Evolutionary conservation across 192 early-diverging fungal species (phyloP), one percentile per base, ranked within the genome.

Genomic region (Linnemannia schmuckeri): DNA sequence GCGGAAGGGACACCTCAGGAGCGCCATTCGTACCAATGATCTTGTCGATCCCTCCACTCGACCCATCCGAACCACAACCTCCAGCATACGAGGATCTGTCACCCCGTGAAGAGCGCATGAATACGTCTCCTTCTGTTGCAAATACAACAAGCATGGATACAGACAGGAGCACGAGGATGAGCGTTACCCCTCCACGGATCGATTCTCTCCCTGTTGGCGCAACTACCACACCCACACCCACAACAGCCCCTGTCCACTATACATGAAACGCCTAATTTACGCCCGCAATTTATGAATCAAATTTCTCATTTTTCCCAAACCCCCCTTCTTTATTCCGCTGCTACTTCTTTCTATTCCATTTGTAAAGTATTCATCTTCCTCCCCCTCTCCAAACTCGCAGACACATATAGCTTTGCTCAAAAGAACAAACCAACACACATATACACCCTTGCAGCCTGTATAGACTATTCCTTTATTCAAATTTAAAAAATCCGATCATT

Each of bases 11-110:
- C 8, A 10, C 61, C 8, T 33, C 27, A 66, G 49, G 49, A 52
- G 27, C 30, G 10, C 27, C 61, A 12, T 35, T 66, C 12, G 61
- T 66, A 33, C 30, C 61, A 66, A 66, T 66, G 61, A 35, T 66
- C 27, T 12, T 66, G 27, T 2, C n/a, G 27, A 66, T 66, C 61
- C 61, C 61, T 66, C 61, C 61, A 33, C n/a, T 52, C 18, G 49
- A 66, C 30, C 61, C 61, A 4, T 66, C 61, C 12, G 74, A 63
- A 33, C 38, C 68, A 7, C 80, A 17, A 37, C 80, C 80, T 37
- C 80, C 80, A 18, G 66, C 81, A 7, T 82, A 82, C n/a, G 81
- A 82, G 57, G 80, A 76, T 70, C 72, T 82, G 24, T 74, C 80
- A 15, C 72, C 71, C 6, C 57, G 69, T 30, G 6, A 63, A 57